Conservation (phyloP, 2,329 filamentous ascomycete genomes). For the Macroventuria anomochaeta region DNA sequence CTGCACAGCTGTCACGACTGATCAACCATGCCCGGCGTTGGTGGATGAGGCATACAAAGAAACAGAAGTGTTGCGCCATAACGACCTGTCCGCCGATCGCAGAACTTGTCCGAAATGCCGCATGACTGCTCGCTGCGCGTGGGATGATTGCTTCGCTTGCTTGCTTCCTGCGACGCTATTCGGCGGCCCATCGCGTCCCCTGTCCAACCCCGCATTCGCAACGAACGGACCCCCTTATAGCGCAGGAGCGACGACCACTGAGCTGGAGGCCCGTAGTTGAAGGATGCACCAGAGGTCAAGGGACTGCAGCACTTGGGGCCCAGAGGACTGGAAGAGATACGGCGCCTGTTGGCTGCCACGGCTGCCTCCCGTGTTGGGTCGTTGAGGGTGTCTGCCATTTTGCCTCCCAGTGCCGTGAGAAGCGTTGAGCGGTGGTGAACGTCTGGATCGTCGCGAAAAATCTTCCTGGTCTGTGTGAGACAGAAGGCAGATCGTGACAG, state of each 20-base stretch:
- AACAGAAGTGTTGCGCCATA: conserved; percentile 29
- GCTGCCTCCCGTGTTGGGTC: conserved; percentile 18
- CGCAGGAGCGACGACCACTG: conserved; percentile 26
- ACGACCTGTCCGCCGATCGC: conserved; percentile 15
- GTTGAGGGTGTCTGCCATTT: conserved; percentile 20
- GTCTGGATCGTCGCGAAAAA: conserved; percentile 32
- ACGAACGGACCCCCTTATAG: conserved; percentile 10
- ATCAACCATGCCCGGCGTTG: conserved; percentile 5
- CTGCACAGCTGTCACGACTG: conserved; percentile 7
- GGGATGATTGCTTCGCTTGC: conserved; percentile 28
- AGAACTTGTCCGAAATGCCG: conserved; percentile 16
- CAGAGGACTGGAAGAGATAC: conserved; percentile 25
- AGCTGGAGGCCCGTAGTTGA: conserved; percentile 14
- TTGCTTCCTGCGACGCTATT: conserved; percentile 15
- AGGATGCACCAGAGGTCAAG: conserved; percentile 17
- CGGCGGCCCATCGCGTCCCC: conserved; percentile 7
- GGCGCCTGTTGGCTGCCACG: conserved; percentile 25
- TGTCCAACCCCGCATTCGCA: conserved; percentile 13
- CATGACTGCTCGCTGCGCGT: conserved; percentile 28
- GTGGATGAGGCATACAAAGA: conserved; percentile 7
- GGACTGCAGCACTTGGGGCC: conserved; percentile 22
- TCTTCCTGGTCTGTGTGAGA: conserved; percentile 30
- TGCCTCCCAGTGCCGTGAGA: conserved; percentile 22
- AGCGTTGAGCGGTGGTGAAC: conserved; percentile 16
- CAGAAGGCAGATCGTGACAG: conserved; percentile 18